Percentiles rank a stretch among this genome's conserved stretches.
phyloP scores from a whole-genome alignment of 2,329 filamentous ascomycete genomes.

The Thyridium curvatum region DNA sequence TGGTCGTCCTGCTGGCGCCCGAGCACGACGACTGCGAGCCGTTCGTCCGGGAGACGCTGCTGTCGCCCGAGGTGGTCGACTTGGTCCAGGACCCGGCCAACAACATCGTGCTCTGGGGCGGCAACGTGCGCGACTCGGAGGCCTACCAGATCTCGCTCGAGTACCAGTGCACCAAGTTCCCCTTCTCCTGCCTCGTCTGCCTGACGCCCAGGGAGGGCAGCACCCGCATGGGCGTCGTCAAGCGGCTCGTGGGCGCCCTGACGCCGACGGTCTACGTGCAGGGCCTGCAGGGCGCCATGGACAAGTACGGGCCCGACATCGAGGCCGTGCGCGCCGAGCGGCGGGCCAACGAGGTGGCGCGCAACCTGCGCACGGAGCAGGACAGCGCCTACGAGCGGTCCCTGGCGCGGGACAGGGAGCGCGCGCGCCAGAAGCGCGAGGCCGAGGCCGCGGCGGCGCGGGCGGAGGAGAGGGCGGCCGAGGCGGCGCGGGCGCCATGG shows the following conservation, averaged over 20 bases:
- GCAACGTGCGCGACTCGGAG: conserved; percentile 87
- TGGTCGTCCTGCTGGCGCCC: conserved; percentile 83
- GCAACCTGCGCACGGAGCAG: conserved; percentile 78
- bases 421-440: conserved; percentile 69
- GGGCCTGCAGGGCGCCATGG: conserved; percentile 68
- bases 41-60: conserved; percentile 77
- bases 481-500: conserved; percentile 53
- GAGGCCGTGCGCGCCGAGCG: conserved; percentile 69
- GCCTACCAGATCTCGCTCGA: conserved; percentile 89
- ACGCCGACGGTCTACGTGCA: conserved; percentile 65
- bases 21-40: conserved; percentile 88
- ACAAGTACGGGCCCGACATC: conserved; percentile 70
- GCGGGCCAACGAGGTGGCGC: conserved; percentile 72
- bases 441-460: conserved; percentile 65
- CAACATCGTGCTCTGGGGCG: conserved; percentile 85
- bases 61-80: conserved; percentile 64
- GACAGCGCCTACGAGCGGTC: conserved; percentile 92
- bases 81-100: conserved; percentile 71
- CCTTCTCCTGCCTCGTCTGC: conserved; percentile 79
- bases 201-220: conserved; percentile 80
- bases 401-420: conserved; percentile 79
- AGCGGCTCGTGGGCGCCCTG: conserved; percentile 68
- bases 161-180: conserved; percentile 85
- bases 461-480: conserved; percentile 55
- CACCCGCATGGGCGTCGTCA: conserved; percentile 85